Conservation (phyloP, 805 yeast genomes). For the Sugiyamaella chiloensis region DNA sequence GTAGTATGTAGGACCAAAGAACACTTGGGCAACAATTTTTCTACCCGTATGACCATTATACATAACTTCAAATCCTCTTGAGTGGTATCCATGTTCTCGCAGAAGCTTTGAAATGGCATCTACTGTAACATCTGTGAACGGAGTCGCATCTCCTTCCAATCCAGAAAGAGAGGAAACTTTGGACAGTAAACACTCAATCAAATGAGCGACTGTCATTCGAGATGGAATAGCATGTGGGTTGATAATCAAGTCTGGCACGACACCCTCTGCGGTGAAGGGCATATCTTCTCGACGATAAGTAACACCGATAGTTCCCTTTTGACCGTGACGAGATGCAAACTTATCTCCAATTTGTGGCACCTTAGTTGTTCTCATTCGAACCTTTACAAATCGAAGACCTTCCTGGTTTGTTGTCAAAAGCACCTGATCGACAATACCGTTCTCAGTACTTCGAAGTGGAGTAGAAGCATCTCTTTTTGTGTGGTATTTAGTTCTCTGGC, state of each 20-base stretch:
- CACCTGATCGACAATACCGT: conserved; percentile 98
- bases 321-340: conserved; percentile 99
- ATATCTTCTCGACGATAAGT: conserved; percentile 97
- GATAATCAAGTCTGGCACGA: conserved; percentile 95
- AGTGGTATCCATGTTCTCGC: conserved; percentile 94
- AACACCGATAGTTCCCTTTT: conserved; percentile 99
- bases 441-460: conserved; percentile 93
- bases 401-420: conserved; percentile 95
- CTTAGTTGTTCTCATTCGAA: conserved; percentile 98
- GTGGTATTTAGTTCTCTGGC: conserved; percentile 97
- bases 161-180: conserved; percentile 95
- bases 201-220: conserved; percentile 99
- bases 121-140: conserved; percentile 97
- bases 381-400: conserved; percentile 95
- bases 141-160: conserved; percentile 98
- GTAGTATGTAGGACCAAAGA: conserved; percentile 99
- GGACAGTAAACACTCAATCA: conserved; percentile 94
- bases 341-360: conserved; percentile 99
- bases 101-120: conserved; percentile 91
- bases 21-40: conserved; percentile 95
- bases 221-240: conserved; percentile 99
- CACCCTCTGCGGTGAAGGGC: conserved; percentile 95
- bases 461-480: conserved; percentile 99
- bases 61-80: conserved; percentile 98
- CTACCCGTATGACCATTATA: conserved; percentile 99